Base-by-base conservation (phyloP, 2,329 filamentous ascomycete genomes). In the Botrytis deweyae region DNA sequence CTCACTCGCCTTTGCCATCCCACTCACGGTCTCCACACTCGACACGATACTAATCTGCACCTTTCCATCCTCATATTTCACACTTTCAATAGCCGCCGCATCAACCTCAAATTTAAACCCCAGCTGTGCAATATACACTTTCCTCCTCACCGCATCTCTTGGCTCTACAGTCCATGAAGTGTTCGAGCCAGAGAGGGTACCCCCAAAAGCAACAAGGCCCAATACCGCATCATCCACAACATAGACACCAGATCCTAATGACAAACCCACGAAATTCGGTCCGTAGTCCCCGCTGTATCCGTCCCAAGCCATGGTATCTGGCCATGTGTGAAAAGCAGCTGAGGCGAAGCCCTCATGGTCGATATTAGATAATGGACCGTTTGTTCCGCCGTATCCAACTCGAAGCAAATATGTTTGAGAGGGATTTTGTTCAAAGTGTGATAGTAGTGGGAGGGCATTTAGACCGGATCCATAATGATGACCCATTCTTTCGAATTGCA, bases 401-500 rank as follows among this genome's bases (percentile, higher is more conserved):
- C 87, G 85, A 3, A 90, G 81, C 2, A 86, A 82, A 73, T 90
- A 87, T 10, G 84, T 80, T 76, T 87, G 84, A 0, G 81, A 78
- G 0, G 86, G 82, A 49, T 85, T 78, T 66, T 82, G 78, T 52
- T 87, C 85, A 80, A 86, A 90, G 5, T 85, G 82, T 2, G 84
- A 83, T 4, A 90, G 84, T 2, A 89, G 81, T 1, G 88, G 87
- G 0, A 88, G 83, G 0, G 87, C 84, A 78, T 90, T 90, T 9
- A 90, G 85, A 0, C 84, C 86, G 0, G 87, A 89, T 29, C 88
- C 88, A 76, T 90, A 90, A 80, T 90, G 88, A 77, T 90, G 88
- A 74, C 89, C 85, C 79, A 88, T 86, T 7, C 85, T 81, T 75
- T 86, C 84, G 29, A 84, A 83, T 12, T 83, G 81, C 42, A 78